A percentile compares a stretch with the other conserved stretches of the same genome.
Evolutionary conservation across 345 rosid genomes (phyloP).

Genomic region (Trapa incisa): DNA sequence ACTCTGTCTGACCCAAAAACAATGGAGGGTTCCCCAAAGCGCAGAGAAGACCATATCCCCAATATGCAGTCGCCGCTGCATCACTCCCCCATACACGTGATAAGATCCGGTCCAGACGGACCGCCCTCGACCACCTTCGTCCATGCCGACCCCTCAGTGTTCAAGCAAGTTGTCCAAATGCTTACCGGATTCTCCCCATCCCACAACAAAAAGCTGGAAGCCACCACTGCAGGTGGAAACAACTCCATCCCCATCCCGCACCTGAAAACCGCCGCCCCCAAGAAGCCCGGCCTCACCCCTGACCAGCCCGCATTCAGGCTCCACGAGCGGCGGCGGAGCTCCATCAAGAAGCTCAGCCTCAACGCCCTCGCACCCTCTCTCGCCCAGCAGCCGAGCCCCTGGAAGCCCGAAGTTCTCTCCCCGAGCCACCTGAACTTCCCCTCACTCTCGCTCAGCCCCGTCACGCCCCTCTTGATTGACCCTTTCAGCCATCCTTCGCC

Average conservation of each 20-base stretch:
- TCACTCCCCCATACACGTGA: slow-evolving; percentile 30
- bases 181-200: slow-evolving; percentile 24
- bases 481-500: slow-evolving; percentile 19
- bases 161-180: slow-evolving; percentile 40
- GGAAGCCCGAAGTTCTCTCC: slow-evolving; percentile 26
- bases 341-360: slow-evolving; percentile 26
- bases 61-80: slow-evolving; percentile 17
- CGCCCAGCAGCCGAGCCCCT: slow-evolving; percentile 2
- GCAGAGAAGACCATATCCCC: neutral
- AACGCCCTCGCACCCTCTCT: slow-evolving; percentile 12
- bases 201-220: slow-evolving; percentile 10
- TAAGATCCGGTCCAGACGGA: slow-evolving; percentile 42
- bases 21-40: neutral
- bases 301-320: slow-evolving; percentile 1
- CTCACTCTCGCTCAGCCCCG: slow-evolving; percentile 27
- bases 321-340: slow-evolving; percentile 11
- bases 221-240: slow-evolving; percentile 9
- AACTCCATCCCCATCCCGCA: slow-evolving; percentile 2
- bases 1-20: neutral
- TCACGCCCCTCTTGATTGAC: slow-evolving; percentile 22
- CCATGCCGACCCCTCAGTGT: slow-evolving; percentile 26
- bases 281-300: slow-evolving; percentile 1
- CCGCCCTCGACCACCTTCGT: slow-evolving; percentile 34
- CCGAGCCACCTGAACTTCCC: slow-evolving; percentile 27
- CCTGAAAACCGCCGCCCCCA: slow-evolving; percentile 9